These are phyloP conservation scores for Globisporangium alternatum DNA, from an alignment of 352 stramenopile species.

Conservation along the genomic window DNA sequence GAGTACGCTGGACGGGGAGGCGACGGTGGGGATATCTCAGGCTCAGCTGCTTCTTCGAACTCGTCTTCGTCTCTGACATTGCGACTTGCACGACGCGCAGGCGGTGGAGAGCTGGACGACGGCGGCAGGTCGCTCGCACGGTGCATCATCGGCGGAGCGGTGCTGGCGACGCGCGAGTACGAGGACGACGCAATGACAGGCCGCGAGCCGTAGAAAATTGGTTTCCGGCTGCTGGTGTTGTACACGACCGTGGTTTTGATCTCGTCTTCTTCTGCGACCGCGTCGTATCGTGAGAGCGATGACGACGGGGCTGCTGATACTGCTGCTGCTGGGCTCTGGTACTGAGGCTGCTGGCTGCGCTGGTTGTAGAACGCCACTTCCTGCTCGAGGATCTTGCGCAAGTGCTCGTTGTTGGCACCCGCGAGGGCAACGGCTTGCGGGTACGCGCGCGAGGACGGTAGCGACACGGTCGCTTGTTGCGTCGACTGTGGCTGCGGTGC, in stretches of 20 bases:
- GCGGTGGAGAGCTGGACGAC: background rate
- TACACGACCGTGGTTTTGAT: background rate
- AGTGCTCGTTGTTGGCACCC: slow-evolving; percentile 10
- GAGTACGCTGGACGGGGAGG: background rate
- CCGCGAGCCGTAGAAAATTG: background rate
- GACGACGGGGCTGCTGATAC: background rate
- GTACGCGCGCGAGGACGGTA: background rate
- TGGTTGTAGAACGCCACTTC: slow-evolving; percentile 22
- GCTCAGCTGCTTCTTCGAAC: background rate
- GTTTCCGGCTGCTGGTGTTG: background rate
- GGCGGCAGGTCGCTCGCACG: background rate
- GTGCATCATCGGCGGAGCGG: background rate
- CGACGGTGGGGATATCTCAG: background rate
- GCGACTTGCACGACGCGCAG: background rate
- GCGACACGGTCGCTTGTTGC: background rate
- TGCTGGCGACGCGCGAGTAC: background rate
- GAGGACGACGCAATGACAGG: background rate
- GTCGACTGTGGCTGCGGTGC: background rate
- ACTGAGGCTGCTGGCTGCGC: background rate
- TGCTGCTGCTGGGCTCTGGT: background rate
- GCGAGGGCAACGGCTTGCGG: slow-evolving; percentile 2
- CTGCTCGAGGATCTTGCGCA: slow-evolving; percentile 18
- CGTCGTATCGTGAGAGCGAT: background rate
- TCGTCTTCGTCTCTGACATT: background rate
- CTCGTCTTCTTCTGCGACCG: background rate